Base-by-base conservation (phyloP, 2,329 filamentous ascomycete genomes). In the Corynespora cassiicola region DNA sequence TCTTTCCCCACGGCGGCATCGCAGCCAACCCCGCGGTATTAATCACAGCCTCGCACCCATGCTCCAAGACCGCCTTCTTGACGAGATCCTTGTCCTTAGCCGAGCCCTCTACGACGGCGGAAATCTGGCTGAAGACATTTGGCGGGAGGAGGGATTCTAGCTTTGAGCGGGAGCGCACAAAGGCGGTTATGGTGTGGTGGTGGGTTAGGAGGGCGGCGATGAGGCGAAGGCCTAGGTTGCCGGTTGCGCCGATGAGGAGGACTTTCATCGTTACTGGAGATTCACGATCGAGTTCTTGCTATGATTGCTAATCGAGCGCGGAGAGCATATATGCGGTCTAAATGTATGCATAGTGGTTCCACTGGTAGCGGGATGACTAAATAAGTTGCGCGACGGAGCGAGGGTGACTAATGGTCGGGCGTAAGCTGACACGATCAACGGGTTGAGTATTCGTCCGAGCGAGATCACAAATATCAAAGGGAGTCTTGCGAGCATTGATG, bases 191-290 rank as follows among this genome's bases (percentile, higher is more conserved):
- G 28, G 27, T 54, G 51, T 74, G 70, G 16, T 42, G 43, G 30
- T 68, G 63, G 5, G 61, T 58, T 28, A 67, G 61, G n/a, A 67
- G 59, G 5, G 69, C 63, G 12, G 63, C 42, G 28, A 72, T 50
- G 14, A 65, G 60, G 38, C 69, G 65, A 31, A 52, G 32, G 17
- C 70, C 70, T 10, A 73, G 44, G 27, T 70, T 70, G 8, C 68
- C 70, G 16, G 66, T 72, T 53, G 62, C 63, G 17, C 68, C 69
- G 24, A 74, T 48, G 21, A 72, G 58, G 31, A 73, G 61, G 41
- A 72, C 67, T 33, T 65, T 66, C 69, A 74, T 74, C 11, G 25
- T 54, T 27, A 8, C 39, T 36, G 27, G 17, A n/a, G n/a, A n/a
- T n/a, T n/a, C n/a, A n/a, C n/a, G n/a, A n/a, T n/a, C n/a, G n/a